Evolutionary conservation across 108 stramenopile species (phyloP), one percentile per base, ranked within the genome.

Genomic region (Seminavis robusta): DNA sequence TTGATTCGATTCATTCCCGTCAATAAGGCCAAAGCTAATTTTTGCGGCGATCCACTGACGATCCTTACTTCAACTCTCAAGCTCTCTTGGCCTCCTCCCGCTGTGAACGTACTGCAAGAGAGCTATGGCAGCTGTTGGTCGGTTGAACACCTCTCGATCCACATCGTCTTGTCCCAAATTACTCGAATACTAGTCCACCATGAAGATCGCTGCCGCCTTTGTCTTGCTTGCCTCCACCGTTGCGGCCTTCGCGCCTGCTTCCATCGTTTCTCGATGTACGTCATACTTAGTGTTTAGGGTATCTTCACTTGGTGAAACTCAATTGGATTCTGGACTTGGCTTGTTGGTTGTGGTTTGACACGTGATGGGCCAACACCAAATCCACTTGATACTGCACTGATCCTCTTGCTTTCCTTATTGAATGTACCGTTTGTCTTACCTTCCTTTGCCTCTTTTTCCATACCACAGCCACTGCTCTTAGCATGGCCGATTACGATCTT

Each of bases 211-310:
- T 56, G 83, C 89, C 63, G 74, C 75, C 59, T 63, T 81, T 66
- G 16, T 71, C 50, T 65, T 86, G 34, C 48, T 83, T 63, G 80
- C 79, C 49, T 69, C 83, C 63, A 67, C 85, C 40, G 81, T 68
- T 47, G 71, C 83, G 71, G 89, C 89, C 21, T 91, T 91, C 62
- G 80, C 83, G 57, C 89, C 89, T 23, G 77, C 77, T 37, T 32
- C 83, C 16, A 82, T 83, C 56, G 83, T 74, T 32, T 72, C 73
- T 30, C 74, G 84, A 61, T 80, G 84, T 86, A 85, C 77, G 88
- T 88, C 40, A 9, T 45, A 25, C 40, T 26, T 45, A 16, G 5
- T 21, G 21, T 19, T 25, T 19, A 33, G 31, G 8, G 38, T 27
- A n/a, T 3, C 20, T 24, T 24, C 4, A 23, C n/a, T 9, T 3